Percentiles rank a stretch among this genome's conserved stretches.
Evolutionary conservation across 192 early-diverging fungal species (phyloP).

Genomic region (Coemansia sp.): DNA sequence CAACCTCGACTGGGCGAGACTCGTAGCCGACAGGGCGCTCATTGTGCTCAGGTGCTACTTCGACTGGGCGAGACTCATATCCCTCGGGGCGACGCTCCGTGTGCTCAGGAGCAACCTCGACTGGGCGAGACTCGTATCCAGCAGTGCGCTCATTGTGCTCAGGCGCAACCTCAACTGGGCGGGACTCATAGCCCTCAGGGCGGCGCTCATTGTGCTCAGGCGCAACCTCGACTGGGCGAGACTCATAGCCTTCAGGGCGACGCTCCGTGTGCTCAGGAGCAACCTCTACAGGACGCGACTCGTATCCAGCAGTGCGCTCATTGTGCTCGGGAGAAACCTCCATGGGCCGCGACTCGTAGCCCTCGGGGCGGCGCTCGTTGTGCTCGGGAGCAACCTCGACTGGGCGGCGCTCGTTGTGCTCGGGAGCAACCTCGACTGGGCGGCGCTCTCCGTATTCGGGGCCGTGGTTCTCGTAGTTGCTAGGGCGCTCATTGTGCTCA

Average conservation of each 20-base stretch:
- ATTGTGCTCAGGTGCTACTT: constrained; percentile 8
- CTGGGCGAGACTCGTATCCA: constrained; percentile 14
- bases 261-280: constrained; percentile 15
- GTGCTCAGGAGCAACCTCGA: constrained; percentile 14
- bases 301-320: background rate
- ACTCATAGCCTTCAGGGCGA: constrained; percentile 2
- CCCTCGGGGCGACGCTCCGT: constrained; percentile 9
- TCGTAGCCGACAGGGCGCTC: constrained; percentile 16
- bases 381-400: constrained; percentile 9
- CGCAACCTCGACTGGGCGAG: background rate
- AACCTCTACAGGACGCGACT: background rate
- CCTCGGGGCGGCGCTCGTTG: background rate
- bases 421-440: constrained; percentile 2
- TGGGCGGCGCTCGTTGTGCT: constrained; percentile 19
- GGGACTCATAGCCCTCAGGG: constrained; percentile 4
- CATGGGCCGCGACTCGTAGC: background rate
- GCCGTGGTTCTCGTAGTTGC: background rate
- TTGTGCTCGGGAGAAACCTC: constrained; percentile 10
- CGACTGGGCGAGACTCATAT: background rate
- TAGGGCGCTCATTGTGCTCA: constrained; percentile 12
- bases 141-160: constrained; percentile 13
- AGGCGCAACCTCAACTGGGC: background rate
- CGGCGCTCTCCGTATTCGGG: background rate
- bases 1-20: background rate
- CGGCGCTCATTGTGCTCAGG: constrained; percentile 18